These are phyloP conservation scores for Austroboletus eburneus DNA, from an alignment of 768 basidiomycete genomes.

Conservation along the genomic window DNA sequence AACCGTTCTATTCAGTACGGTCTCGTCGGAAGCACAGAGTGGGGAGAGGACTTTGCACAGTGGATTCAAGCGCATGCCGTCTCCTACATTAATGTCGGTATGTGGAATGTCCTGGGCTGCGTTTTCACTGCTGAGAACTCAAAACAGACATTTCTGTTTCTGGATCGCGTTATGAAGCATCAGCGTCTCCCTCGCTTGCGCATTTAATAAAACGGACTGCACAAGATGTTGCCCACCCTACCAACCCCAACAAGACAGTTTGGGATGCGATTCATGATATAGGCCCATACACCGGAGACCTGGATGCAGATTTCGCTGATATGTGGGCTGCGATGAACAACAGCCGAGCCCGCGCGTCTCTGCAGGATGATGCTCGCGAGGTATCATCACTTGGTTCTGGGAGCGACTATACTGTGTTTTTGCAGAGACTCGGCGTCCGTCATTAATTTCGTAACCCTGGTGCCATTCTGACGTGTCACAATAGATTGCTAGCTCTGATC, in stretches of 20 bases:
- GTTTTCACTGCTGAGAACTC: slow-evolving; percentile 2
- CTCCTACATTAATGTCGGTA: slow-evolving; percentile 78
- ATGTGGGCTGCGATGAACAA: slow-evolving; percentile 37
- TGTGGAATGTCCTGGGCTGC: slow-evolving; percentile 5
- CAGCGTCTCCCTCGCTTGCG: slow-evolving; percentile 62
- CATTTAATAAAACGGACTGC: slow-evolving; percentile 53
- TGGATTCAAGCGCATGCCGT: slow-evolving; percentile 80
- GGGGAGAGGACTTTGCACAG: slow-evolving; percentile 84
- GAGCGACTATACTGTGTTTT: slow-evolving; percentile 87
- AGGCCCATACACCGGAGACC: slow-evolving; percentile 44
- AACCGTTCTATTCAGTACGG: slow-evolving; percentile 42
- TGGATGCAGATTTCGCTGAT: slow-evolving; percentile 41
- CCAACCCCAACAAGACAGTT: slow-evolving; percentile 44
- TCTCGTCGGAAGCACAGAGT: slow-evolving; percentile 84
- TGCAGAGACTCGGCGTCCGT: slow-evolving; percentile 70
- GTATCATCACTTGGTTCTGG: slow-evolving; percentile 70
- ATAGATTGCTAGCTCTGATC: slow-evolving; percentile 34
- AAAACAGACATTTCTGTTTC: slow-evolving; percentile 48
- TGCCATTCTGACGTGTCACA: neutral
- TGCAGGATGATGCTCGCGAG: slow-evolving; percentile 35
- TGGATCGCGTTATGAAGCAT: slow-evolving; percentile 47
- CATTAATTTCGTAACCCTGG: neutral
- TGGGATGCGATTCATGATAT: slow-evolving; percentile 56
- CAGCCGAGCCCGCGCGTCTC: slow-evolving; percentile 6
- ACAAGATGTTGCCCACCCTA: slow-evolving; percentile 53